Percentiles rank a stretch among this genome's conserved stretches.
Conservation (phyloP, 2,329 filamentous ascomycete species). For the Tolypocladium album region DNA sequence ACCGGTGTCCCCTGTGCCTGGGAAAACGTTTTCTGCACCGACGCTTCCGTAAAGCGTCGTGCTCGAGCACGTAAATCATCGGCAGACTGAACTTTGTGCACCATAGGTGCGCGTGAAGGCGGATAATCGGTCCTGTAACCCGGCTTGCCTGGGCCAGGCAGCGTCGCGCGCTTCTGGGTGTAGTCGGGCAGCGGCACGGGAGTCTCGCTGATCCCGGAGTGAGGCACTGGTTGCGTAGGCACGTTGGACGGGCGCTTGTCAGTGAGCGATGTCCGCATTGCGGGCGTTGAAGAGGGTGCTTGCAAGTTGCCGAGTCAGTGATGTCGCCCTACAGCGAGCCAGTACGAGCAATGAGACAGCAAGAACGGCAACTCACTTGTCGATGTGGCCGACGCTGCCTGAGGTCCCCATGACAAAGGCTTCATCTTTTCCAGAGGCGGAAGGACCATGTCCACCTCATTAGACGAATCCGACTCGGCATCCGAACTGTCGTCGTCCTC, state of each 20-base stretch:
- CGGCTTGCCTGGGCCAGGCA: background rate
- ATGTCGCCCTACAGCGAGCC: background rate
- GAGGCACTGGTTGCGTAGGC: background rate
- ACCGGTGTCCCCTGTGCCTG: background rate
- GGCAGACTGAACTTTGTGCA: background rate
- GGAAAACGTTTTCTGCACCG: conserved; percentile 5
- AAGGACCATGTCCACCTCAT: background rate
- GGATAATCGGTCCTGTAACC: background rate
- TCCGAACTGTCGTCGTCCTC: background rate
- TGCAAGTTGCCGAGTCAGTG: background rate
- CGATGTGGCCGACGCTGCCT: background rate
- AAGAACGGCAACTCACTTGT: background rate
- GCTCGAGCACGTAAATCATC: conserved; percentile 2
- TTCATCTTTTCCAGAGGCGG: background rate
- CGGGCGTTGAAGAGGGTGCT: background rate
- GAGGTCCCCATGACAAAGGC: background rate
- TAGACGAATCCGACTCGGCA: background rate
- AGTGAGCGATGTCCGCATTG: background rate
- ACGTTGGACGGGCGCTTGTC: background rate
- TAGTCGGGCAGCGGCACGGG: conserved; percentile 5
- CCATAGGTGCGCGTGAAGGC: background rate
- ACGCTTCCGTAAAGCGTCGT: conserved; percentile 11
- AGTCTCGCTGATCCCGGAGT: background rate
- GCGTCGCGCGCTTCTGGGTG: too few species aligned
- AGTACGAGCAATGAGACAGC: background rate